A percentile compares a stretch with the other conserved stretches of the same genome.
These are phyloP conservation scores for Rosa rugosa DNA, from an alignment of 306 rosid species.

Conservation along the genomic window DNA sequence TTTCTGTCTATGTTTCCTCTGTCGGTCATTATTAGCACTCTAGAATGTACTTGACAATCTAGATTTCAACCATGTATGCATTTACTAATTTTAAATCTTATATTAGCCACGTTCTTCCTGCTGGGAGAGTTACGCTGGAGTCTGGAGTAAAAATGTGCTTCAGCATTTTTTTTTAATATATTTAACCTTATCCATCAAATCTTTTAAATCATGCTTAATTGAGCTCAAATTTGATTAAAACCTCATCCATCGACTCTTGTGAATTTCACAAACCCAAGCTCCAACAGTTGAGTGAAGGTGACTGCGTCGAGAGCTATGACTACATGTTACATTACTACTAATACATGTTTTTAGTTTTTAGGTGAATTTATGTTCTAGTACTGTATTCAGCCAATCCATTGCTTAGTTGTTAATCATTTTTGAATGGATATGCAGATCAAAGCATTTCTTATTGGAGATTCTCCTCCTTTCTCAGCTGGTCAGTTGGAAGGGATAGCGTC, in stretches of 20 bases:
- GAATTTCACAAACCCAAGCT: neutral
- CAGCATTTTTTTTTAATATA: neutral
- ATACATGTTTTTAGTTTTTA: neutral
- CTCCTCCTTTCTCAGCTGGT: conserved; percentile 74
- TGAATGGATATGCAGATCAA: conserved; percentile 51
- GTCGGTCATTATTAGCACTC: neutral
- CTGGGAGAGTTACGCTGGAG: neutral
- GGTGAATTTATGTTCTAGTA: neutral
- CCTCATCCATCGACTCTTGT: neutral
- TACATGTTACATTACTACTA: neutral
- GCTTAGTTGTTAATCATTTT: neutral
- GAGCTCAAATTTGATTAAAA: neutral
- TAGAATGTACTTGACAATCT: neutral
- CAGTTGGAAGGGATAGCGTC: conserved; percentile 83
- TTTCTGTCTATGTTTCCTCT: neutral
- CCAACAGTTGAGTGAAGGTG: neutral
- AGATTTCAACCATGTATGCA: neutral
- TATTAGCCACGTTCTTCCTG: neutral
- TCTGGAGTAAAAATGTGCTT: neutral
- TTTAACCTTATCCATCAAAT: neutral
- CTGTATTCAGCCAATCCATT: conserved; percentile 6
- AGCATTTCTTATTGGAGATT: conserved; percentile 74
- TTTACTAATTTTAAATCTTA: neutral
- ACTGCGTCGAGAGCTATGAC: neutral
- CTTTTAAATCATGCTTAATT: neutral